Evolutionary conservation across 176 grass and related monocot genomes (phyloP), one percentile per base, ranked within the genome.

Genomic region (Zea mays): DNA sequence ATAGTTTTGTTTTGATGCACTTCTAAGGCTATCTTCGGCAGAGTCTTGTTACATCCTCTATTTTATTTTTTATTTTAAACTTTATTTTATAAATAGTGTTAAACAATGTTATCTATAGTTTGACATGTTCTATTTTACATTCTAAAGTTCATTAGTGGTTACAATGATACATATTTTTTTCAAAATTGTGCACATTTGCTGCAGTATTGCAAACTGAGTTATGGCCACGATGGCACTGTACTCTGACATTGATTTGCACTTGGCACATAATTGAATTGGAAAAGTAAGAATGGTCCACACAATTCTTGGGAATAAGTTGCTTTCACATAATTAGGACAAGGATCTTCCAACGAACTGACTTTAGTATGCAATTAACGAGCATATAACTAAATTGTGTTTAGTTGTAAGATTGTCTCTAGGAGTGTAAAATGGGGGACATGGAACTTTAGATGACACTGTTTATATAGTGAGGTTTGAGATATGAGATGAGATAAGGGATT

Each of bases 251-350:
- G 49, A 61, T 79, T 79, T 54, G 7, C 33, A 72, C 40, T 38
- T 37, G 34, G 12, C 58, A 65, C 1, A 35, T 73, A 65, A 57
- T 71, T 41, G 48, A 87, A 78, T 50, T n/a, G 45, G 52, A 45
- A 79, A 79, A n/a, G 43, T 13, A 15, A 47, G 62, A 17, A 68
- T 1, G 33, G 50, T 60, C 68, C 60, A n/a, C 4, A 12, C 19
- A 20, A 17, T 57, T 57, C 78, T 40, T 5, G 51, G 52, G 54
- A 84, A 79, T 52, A 80, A 55, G 69, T 69, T 51, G 43, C 75
- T 79, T 62, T 88, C 64, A 17, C 21, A 14, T 11, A 66, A 79
- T 69, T 16, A 45, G 59, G 16, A 58, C 79, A 59, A 58, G 3
- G 42, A 83, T 78, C 50, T 61, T 73, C 65, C 57, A 72, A 66